phyloP scores from a whole-genome alignment of 1,139 yeast species.

The Casaregolazyma lundiana region DNA sequence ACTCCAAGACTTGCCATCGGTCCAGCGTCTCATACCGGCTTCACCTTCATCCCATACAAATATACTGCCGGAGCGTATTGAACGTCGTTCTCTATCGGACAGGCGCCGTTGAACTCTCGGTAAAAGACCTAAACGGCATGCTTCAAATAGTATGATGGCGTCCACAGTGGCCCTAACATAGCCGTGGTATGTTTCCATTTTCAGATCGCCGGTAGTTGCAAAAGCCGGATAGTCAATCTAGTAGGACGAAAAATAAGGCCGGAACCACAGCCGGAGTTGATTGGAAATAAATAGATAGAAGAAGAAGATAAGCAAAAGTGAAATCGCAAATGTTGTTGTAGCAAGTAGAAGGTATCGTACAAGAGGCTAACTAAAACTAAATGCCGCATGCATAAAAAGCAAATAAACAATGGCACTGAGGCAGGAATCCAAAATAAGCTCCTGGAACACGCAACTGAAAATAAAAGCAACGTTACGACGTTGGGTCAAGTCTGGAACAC shows the following conservation, averaged over 20 bases:
- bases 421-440: slow-evolving; percentile 1
- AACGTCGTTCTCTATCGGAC: slow-evolving; percentile 50
- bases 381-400: not conserved
- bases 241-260: not conserved
- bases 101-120: slow-evolving; percentile 58
- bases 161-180: slow-evolving; percentile 53
- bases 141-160: slow-evolving; percentile 63
- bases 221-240: not conserved
- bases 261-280: not conserved
- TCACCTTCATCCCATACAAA: slow-evolving; percentile 69
- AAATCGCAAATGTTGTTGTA: not conserved
- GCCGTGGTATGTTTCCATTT: slow-evolving; percentile 58
- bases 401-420: not conserved
- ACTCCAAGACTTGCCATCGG: slow-evolving; percentile 67
- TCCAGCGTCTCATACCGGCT: slow-evolving; percentile 73
- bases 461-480: not conserved
- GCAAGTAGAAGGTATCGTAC: not conserved
- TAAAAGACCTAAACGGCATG: slow-evolving; percentile 52
- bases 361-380: slow-evolving; percentile 1
- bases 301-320: not conserved
- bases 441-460: slow-evolving; percentile 1
- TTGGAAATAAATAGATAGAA: not conserved
- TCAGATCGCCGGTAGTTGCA: not conserved
- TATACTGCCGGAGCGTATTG: slow-evolving; percentile 53
- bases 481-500: too few species aligned